Conservation (phyloP, 345 rosid genomes). For the Hibiscus tridactylites region DNA sequence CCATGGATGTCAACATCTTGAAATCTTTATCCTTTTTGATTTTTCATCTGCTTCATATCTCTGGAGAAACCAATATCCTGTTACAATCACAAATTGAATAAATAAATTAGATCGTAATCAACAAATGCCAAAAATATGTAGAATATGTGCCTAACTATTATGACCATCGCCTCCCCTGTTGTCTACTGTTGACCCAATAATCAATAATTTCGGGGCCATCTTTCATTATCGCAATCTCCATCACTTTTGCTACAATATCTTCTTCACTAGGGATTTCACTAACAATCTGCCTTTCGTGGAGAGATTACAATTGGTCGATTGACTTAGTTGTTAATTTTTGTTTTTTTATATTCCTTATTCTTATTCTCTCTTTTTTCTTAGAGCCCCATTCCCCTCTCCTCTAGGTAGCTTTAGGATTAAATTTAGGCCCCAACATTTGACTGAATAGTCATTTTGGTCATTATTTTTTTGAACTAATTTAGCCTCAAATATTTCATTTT, state of each 20-base stretch:
- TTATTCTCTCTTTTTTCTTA: too few species aligned
- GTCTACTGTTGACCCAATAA: not conserved
- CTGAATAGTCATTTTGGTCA: too few species aligned
- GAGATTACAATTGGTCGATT: too few species aligned
- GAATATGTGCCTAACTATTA: conserved; percentile 19
- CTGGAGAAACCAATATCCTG: conserved; percentile 43
- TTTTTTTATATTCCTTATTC: too few species aligned
- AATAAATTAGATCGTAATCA: not conserved
- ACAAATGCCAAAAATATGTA: not conserved
- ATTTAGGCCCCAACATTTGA: too few species aligned
- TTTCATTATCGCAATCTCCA: not conserved
- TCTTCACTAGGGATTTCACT: not conserved
- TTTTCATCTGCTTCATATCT: conserved; percentile 49
- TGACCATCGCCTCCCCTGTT: not conserved
- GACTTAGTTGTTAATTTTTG: too few species aligned
- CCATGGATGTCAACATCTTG: conserved; percentile 38
- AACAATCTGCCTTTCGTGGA: too few species aligned
- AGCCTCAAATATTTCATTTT: too few species aligned
- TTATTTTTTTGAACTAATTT: too few species aligned
- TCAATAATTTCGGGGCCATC: not conserved
- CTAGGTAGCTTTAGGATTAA: too few species aligned
- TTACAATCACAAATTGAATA: conserved; percentile 11
- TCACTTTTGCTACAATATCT: not conserved
- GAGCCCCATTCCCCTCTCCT: too few species aligned
- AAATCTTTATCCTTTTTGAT: conserved; percentile 49